Conservation (phyloP, 2,329 filamentous ascomycete species). For the Phialophora macrospora region DNA sequence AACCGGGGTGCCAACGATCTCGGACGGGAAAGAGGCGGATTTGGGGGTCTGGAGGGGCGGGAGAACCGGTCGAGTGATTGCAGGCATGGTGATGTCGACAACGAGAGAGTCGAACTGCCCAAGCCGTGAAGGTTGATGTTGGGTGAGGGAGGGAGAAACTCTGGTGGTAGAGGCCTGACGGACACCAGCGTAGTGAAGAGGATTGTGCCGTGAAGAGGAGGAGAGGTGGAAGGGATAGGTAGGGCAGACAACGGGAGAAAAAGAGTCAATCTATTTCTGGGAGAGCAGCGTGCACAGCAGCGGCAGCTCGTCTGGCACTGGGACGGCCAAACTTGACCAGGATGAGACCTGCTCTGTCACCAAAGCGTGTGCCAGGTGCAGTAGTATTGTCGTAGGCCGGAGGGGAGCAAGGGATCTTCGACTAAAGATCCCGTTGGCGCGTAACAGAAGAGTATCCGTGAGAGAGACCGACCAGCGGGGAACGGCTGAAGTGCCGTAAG, state of each 20-base stretch:
- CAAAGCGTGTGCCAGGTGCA: slow-evolving; percentile 31
- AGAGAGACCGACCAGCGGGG: slow-evolving; percentile 29
- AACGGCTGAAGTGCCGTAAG: slow-evolving; percentile 17
- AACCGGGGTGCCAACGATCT: slow-evolving; percentile 57
- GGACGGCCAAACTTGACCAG: slow-evolving; percentile 33
- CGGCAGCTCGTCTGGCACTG: slow-evolving; percentile 20
- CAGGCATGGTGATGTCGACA: slow-evolving; percentile 40
- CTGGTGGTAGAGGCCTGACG: slow-evolving; percentile 28
- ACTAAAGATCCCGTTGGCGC: slow-evolving; percentile 34
- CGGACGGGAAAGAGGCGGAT: slow-evolving; percentile 55
- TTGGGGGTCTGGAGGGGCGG: slow-evolving; percentile 53
- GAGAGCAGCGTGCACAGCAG: slow-evolving; percentile 26
- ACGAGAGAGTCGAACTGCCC: slow-evolving; percentile 38
- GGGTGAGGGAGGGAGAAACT: slow-evolving; percentile 15
- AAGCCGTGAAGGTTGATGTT: slow-evolving; percentile 22
- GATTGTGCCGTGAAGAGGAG: slow-evolving; percentile 32
- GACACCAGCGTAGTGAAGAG: slow-evolving; percentile 31
- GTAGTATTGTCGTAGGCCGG: slow-evolving; percentile 21
- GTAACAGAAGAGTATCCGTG: slow-evolving; percentile 30
- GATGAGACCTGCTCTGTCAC: slow-evolving; percentile 38
- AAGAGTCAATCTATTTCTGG: slow-evolving; percentile 38
- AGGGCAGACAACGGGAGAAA: slow-evolving; percentile 24
- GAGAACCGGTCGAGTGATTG: slow-evolving; percentile 46
- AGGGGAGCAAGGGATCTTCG: slow-evolving; percentile 23
- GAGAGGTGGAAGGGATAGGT: slow-evolving; percentile 16